phyloP scores from a whole-genome alignment of 768 basidiomycete species.

The Saitozyma podzolica region DNA sequence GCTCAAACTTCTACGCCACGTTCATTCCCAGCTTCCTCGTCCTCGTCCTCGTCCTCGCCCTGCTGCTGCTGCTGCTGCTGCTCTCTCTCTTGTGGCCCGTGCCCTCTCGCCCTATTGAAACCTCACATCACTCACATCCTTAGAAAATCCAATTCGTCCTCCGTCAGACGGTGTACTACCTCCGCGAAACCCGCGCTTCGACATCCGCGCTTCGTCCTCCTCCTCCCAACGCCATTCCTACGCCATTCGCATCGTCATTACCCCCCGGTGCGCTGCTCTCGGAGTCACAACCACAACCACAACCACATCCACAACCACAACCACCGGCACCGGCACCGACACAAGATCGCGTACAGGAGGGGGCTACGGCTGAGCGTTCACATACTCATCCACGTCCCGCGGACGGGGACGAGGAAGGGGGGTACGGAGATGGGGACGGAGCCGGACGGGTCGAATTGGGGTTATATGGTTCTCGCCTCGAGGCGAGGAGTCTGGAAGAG shows the following conservation, averaged over 20 bases:
- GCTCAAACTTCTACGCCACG: too few species aligned
- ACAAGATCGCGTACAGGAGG: background rate
- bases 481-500: slow-evolving; percentile 27
- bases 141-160: slow-evolving; percentile 50
- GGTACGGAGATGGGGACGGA: background rate
- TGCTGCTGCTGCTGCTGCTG: background rate
- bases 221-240: slow-evolving; percentile 27
- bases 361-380: background rate
- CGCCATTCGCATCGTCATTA: slow-evolving; percentile 38
- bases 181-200: slow-evolving; percentile 35
- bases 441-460: slow-evolving; percentile 22
- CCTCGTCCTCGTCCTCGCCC: background rate
- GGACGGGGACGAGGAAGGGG: background rate
- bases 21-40: background rate
- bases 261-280: slow-evolving; percentile 6
- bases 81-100: too few species aligned
- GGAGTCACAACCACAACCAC: background rate
- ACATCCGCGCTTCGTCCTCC: slow-evolving; percentile 27
- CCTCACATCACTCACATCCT: background rate
- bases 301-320: background rate
- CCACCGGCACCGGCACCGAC: background rate
- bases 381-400: background rate
- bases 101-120: too few species aligned
- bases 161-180: slow-evolving; percentile 45
- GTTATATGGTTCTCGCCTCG: slow-evolving; percentile 35